Percentiles rank a stretch among this genome's conserved stretches.
Evolutionary conservation across 2,329 filamentous ascomycete species (phyloP).

Genomic region (Hypomyces perniciosus): DNA sequence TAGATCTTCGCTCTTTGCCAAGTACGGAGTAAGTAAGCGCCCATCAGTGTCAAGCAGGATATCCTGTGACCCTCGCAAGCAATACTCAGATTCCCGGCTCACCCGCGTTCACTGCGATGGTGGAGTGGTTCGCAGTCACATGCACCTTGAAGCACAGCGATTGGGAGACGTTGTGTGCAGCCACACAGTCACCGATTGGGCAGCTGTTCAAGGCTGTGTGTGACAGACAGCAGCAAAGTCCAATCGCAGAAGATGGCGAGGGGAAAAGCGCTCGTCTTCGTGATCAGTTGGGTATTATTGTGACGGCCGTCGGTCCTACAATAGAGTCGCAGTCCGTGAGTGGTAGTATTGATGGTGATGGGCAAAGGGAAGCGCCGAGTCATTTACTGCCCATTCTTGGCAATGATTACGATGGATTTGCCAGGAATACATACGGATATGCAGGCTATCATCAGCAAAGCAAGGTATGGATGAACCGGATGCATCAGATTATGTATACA

Average conservation of each 20-base stretch:
- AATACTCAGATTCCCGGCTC: neutral
- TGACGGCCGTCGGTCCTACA: conserved; percentile 6
- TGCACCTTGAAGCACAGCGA: conserved; percentile 2
- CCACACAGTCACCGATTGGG: conserved; percentile 8
- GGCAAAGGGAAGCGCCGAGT: conserved; percentile 10
- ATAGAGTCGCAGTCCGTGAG: conserved; percentile 5
- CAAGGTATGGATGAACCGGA: neutral
- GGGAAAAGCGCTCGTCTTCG: neutral
- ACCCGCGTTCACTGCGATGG: conserved; percentile 3
- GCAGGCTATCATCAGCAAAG: neutral
- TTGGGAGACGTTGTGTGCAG: conserved; percentile 7
- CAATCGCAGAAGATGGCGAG: conserved; percentile 1
- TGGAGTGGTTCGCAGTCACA: conserved; percentile 9
- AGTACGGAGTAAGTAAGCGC: neutral
- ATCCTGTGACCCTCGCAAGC: conserved; percentile 9
- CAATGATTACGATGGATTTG: neutral
- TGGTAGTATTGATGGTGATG: conserved; percentile 10
- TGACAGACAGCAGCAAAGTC: conserved; percentile 2
- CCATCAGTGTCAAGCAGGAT: neutral
- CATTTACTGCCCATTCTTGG: neutral
- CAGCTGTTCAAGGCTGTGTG: neutral
- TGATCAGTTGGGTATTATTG: conserved; percentile 1
- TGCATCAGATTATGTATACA: too few relatives aligned
- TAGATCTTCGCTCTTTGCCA: neutral
- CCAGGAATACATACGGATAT: neutral